Conservation (phyloP, 306 rosid genomes). For the Sophora flavescens region DNA sequence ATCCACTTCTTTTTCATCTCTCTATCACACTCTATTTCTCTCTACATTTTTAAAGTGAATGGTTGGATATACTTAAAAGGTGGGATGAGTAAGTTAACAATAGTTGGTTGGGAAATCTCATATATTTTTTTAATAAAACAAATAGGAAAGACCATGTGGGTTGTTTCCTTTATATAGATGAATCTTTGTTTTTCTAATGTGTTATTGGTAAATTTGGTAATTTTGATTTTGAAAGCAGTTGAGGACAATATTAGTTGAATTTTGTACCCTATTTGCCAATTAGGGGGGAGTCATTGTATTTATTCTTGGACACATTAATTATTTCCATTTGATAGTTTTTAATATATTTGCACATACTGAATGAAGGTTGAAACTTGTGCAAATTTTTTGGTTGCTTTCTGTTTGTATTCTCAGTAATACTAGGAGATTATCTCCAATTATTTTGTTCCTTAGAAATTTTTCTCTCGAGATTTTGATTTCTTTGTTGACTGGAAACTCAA, state of each 20-base stretch:
- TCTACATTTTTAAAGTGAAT: constrained; percentile 3
- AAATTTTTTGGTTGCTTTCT: neutral
- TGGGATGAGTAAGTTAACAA: neutral
- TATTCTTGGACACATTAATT: constrained; percentile 12
- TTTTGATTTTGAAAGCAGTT: constrained; percentile 7
- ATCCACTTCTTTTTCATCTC: neutral
- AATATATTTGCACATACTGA: neutral
- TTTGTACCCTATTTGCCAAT: neutral
- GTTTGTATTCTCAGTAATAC: neutral
- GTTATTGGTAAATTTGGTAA: neutral
- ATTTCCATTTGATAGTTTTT: neutral
- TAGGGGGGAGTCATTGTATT: constrained; percentile 6
- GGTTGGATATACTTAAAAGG: neutral
- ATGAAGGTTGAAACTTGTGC: neutral
- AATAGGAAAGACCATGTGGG: neutral
- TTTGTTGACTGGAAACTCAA: constrained; percentile 28
- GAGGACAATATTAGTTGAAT: neutral
- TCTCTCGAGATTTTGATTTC: constrained; percentile 20
- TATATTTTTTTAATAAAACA: neutral
- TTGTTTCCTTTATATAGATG: constrained; percentile 12
- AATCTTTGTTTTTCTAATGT: neutral
- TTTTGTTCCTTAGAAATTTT: neutral
- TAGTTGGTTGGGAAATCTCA: constrained; percentile 7
- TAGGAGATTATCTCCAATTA: constrained; percentile 14
- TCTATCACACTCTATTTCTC: constrained; percentile 4